Conservation (phyloP, 1,139 yeast genomes). For the Pichia sp. region DNA sequence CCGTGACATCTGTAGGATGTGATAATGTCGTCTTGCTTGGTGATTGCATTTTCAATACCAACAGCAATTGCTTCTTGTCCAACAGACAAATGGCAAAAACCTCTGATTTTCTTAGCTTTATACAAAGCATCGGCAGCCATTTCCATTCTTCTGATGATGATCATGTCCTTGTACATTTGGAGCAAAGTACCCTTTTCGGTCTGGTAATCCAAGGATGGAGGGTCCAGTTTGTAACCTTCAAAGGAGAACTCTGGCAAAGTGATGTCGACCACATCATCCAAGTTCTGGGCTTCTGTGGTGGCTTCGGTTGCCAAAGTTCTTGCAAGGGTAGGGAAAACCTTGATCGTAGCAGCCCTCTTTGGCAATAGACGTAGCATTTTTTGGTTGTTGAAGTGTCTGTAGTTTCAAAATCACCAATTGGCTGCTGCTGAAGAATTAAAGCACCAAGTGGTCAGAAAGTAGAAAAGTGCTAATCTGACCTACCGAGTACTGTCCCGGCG, state of each 20-base stretch:
- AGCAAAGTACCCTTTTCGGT: constrained; percentile 76
- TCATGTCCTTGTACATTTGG: constrained; percentile 96
- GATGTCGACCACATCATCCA: constrained; percentile 38
- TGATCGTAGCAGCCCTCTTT: constrained; percentile 14
- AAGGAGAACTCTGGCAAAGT: constrained; percentile 75
- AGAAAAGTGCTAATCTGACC: background rate
- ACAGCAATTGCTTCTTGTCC: constrained; percentile 99
- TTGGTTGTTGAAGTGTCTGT: background rate
- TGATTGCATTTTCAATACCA: constrained; percentile 93
- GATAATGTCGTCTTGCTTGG: constrained; percentile 78
- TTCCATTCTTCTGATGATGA: constrained; percentile 92
- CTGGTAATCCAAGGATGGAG: constrained; percentile 67
- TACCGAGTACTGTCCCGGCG: background rate
- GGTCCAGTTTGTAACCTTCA: constrained; percentile 80
- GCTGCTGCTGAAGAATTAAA: background rate
- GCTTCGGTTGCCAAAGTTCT: constrained; percentile 27
- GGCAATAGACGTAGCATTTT: constrained; percentile 24
- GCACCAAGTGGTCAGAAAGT: background rate
- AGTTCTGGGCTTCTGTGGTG: constrained; percentile 13
- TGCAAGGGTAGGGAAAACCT: constrained; percentile 14
- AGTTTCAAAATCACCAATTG: background rate
- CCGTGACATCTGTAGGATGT: constrained; percentile 99
- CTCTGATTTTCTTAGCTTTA: constrained; percentile 97
- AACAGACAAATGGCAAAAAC: constrained; percentile 97
- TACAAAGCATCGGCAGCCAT: constrained; percentile 98